A percentile compares a stretch with the other conserved stretches of the same genome.
Evolutionary conservation across 225 moss, liverwort and hornwort genomes (phyloP).

Genomic region (Pleurozium schreberi): DNA sequence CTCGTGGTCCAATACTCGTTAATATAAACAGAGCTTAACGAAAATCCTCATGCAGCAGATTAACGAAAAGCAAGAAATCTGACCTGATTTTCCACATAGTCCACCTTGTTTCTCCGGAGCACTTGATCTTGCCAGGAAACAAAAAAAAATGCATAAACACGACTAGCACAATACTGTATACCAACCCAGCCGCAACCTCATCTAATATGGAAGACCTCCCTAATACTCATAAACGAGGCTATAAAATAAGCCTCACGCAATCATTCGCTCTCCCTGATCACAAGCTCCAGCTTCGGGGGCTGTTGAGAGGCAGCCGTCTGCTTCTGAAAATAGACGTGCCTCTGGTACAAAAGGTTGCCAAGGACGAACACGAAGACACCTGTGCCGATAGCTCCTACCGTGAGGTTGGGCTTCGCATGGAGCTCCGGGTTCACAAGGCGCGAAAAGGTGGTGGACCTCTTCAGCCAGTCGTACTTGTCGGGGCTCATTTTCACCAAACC

Average conservation of each 20-base stretch:
- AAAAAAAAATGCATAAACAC: not conserved
- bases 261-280: slow-evolving; percentile 50
- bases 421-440: slow-evolving; percentile 96
- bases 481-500: slow-evolving; percentile 19
- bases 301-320: slow-evolving; percentile 13
- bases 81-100: slow-evolving; percentile 11
- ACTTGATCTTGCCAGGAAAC: slow-evolving; percentile 1
- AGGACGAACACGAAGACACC: slow-evolving; percentile 69
- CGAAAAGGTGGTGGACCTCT: slow-evolving; percentile 57
- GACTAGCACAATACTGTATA: not conserved
- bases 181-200: slow-evolving; percentile 2
- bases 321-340: slow-evolving; percentile 56
- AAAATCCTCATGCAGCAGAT: not conserved
- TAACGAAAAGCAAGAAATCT: not conserved
- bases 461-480: slow-evolving; percentile 63
- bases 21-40: not conserved
- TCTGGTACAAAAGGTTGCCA: slow-evolving; percentile 70
- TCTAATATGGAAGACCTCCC: not conserved
- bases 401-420: slow-evolving; percentile 78
- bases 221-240: not conserved
- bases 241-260: not conserved
- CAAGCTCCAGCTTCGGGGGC: slow-evolving; percentile 34
- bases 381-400: slow-evolving; percentile 76
- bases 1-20: not conserved
- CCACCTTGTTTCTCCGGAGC: not conserved